Evolutionary conservation across 495 filamentous ascomycete genomes (phyloP).

Genomic region (Cercophora samala): DNA sequence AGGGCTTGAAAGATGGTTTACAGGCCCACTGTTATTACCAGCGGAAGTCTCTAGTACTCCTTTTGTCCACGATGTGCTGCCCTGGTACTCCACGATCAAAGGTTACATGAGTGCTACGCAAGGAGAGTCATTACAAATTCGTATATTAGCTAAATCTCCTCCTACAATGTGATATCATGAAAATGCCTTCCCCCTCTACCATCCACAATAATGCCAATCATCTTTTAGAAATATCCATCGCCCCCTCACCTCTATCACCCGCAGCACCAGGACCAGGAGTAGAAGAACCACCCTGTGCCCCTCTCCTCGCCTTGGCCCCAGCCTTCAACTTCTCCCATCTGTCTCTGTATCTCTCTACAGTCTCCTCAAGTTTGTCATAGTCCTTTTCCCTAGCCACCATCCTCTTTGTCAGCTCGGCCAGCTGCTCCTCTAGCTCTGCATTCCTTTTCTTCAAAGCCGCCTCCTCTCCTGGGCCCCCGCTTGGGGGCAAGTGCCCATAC

Average conservation of each 20-base stretch:
- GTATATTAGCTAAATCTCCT: not conserved
- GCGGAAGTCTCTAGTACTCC: no score
- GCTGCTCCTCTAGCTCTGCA: constrained; percentile 58
- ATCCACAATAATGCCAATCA: not conserved
- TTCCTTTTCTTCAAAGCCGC: constrained; percentile 42
- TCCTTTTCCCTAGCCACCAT: constrained; percentile 58
- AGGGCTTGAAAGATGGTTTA: no score
- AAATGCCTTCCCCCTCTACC: not conserved
- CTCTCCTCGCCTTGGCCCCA: constrained; percentile 65
- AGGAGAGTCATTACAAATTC: not conserved
- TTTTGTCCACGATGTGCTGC: no score
- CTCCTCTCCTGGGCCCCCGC: constrained; percentile 22
- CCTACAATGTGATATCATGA: not conserved
- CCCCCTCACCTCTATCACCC: not conserved
- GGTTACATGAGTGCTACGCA: no score
- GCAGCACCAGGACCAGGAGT: not conserved
- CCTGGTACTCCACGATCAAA: no score
- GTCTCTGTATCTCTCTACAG: constrained; percentile 66
- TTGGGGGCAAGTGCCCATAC: not conserved
- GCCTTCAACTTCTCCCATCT: constrained; percentile 84
- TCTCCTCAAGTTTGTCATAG: constrained; percentile 64
- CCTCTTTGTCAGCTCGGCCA: constrained; percentile 49
- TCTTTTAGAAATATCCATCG: not conserved
- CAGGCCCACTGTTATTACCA: no score
- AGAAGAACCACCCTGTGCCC: constrained; percentile 34